These are phyloP conservation scores for Drosera spatulata DNA, from an alignment of 179 eudicot genomes.

Conservation along the genomic window DNA sequence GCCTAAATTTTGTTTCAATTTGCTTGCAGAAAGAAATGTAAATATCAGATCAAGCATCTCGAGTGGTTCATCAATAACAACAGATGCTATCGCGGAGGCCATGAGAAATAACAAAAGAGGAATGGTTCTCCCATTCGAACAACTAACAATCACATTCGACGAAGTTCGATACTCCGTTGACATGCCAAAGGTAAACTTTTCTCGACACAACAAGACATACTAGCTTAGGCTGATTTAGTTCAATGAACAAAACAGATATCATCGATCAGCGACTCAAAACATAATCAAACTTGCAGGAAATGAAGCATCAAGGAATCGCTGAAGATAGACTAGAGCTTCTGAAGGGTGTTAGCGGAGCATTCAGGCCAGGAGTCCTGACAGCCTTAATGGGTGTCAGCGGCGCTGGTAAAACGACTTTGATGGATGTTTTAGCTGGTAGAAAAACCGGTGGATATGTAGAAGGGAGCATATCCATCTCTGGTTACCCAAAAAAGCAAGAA, in stretches of 20 bases:
- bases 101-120: constrained; percentile 17
- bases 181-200: constrained; percentile 37
- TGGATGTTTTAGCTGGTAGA: background rate
- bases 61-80: constrained; percentile 4
- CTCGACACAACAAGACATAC: background rate
- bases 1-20: background rate
- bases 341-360: background rate
- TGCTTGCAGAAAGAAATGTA: background rate
- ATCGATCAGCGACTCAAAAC: background rate
- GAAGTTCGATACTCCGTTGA: constrained; percentile 8
- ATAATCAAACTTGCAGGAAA: background rate
- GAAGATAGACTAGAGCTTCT: constrained; percentile 3
- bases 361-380: constrained; percentile 3
- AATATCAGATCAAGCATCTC: background rate
- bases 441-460: background rate
- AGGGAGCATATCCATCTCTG: background rate
- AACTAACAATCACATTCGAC: constrained; percentile 35
- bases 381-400: background rate
- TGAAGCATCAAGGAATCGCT: background rate
- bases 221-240: background rate
- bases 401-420: background rate
- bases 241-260: background rate
- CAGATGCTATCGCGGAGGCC: constrained; percentile 2
- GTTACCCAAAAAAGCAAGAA: background rate
- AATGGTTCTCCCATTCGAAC: constrained; percentile 42